Percentiles rank a stretch among this genome's conserved stretches.
phyloP scores from a whole-genome alignment of 345 rosid species.

The Eucalyptus melliodora region DNA sequence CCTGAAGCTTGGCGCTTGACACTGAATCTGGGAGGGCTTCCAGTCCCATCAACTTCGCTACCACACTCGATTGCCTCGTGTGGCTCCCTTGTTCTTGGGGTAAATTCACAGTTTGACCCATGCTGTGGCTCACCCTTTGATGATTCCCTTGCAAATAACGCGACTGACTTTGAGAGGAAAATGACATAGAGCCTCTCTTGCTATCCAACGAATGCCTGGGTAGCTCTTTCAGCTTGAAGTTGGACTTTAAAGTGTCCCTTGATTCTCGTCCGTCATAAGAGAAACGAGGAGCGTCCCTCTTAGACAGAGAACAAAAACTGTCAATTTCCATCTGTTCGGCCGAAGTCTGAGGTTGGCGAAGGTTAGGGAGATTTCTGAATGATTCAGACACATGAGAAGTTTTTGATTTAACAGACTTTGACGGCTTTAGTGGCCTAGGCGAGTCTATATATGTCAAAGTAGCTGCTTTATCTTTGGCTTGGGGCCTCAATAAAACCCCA shows the following conservation, averaged over 20 bases:
- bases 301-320: background rate
- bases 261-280: slow-evolving; percentile 81
- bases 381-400: slow-evolving; percentile 30
- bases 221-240: slow-evolving; percentile 53
- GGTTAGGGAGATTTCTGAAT: slow-evolving; percentile 19
- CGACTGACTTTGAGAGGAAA: slow-evolving; percentile 4
- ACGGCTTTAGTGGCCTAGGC: slow-evolving; percentile 48
- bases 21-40: slow-evolving; percentile 41
- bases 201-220: slow-evolving; percentile 92
- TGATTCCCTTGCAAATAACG: background rate
- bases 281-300: slow-evolving; percentile 61
- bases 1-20: slow-evolving; percentile 1
- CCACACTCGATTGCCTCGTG: slow-evolving; percentile 51
- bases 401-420: slow-evolving; percentile 31
- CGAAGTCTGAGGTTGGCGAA: slow-evolving; percentile 11
- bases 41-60: slow-evolving; percentile 89
- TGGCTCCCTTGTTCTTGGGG: slow-evolving; percentile 44
- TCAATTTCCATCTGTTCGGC: slow-evolving; percentile 12
- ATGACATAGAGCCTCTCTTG: slow-evolving; percentile 34
- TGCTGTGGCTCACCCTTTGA: background rate
- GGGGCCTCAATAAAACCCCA: slow-evolving; percentile 20
- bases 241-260: slow-evolving; percentile 35
- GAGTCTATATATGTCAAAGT: slow-evolving; percentile 50
- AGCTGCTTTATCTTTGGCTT: slow-evolving; percentile 9
- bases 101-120: background rate